Conservation (phyloP, 139 green algal genomes). For the Gonium pectorale region DNA sequence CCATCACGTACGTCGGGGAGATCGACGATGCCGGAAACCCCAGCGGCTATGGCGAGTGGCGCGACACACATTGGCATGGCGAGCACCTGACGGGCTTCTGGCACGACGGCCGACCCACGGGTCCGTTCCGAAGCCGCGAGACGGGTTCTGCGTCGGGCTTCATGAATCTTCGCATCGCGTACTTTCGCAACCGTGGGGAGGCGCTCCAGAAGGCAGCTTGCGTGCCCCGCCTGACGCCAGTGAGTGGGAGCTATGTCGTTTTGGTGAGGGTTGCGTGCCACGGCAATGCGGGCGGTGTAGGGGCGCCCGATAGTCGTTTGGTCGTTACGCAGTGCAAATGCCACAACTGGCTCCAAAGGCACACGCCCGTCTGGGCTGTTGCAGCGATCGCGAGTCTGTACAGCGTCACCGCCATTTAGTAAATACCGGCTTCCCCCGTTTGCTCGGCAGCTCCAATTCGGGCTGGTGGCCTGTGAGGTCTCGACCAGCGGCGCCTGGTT, state of each 20-base stretch:
- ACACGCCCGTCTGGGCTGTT: too few species aligned
- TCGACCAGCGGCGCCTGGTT: slow-evolving; percentile 50
- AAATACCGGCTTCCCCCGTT: too few species aligned
- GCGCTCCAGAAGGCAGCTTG: background rate
- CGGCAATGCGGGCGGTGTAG: too few species aligned
- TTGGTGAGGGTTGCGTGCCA: too few species aligned
- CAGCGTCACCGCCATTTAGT: too few species aligned
- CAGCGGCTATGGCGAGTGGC: slow-evolving; percentile 50
- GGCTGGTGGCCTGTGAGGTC: slow-evolving; percentile 46
- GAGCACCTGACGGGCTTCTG: slow-evolving; percentile 52
- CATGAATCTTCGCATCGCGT: slow-evolving; percentile 30
- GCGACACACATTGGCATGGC: slow-evolving; percentile 48
- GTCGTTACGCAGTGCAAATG: too few species aligned
- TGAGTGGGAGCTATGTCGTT: too few species aligned
- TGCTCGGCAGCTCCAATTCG: slow-evolving; percentile 37
- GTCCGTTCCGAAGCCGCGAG: slow-evolving; percentile 45
- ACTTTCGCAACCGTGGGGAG: slow-evolving; percentile 46
- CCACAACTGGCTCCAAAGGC: too few species aligned
- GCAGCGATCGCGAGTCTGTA: too few species aligned
- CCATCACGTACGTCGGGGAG: slow-evolving; percentile 26
- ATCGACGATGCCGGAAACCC: slow-evolving; percentile 32
- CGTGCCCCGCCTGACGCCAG: slow-evolving; percentile 15
- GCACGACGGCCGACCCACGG: slow-evolving; percentile 19
- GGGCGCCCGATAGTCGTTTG: too few species aligned
- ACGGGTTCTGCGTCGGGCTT: slow-evolving; percentile 41